Conservation (phyloP, 768 basidiomycete genomes). For the Macrocybe gigantea region DNA sequence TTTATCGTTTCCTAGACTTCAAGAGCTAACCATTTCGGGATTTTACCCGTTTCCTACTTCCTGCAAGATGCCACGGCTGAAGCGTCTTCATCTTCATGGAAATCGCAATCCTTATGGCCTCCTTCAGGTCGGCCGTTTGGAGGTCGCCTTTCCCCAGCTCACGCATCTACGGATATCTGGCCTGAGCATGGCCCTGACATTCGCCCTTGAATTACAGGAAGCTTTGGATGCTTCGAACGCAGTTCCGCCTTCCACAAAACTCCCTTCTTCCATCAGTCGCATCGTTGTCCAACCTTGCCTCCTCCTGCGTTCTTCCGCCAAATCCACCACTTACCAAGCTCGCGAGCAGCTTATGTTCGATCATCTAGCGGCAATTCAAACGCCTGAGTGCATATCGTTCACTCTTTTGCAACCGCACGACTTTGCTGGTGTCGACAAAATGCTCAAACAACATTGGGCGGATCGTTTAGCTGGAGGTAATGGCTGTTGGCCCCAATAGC, state of each 20-base stretch:
- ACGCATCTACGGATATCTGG: slow-evolving; percentile 36
- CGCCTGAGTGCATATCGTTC: not conserved
- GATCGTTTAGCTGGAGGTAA: too few relatives aligned
- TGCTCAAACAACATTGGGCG: too few relatives aligned
- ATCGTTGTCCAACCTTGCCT: too few relatives aligned
- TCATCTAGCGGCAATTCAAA: not conserved
- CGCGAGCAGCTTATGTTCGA: not conserved
- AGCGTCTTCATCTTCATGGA: slow-evolving; percentile 38
- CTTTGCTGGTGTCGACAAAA: too few relatives aligned
- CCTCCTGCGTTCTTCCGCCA: not conserved
- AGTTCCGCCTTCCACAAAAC: too few relatives aligned
- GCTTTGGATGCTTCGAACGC: slow-evolving; percentile 7
- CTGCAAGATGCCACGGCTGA: slow-evolving; percentile 31
- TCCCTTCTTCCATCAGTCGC: too few relatives aligned
- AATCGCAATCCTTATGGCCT: slow-evolving; percentile 47
- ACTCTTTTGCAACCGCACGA: too few relatives aligned
- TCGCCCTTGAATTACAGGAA: slow-evolving; percentile 34
- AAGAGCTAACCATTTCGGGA: slow-evolving; percentile 36
- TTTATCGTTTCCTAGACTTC: slow-evolving; percentile 31
- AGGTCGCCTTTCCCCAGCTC: slow-evolving; percentile 11
- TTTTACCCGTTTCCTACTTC: slow-evolving; percentile 44
- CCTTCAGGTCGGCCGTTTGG: slow-evolving; percentile 13
- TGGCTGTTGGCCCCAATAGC: too few relatives aligned
- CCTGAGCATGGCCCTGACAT: slow-evolving; percentile 33
- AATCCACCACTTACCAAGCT: not conserved